phyloP scores from a whole-genome alignment of 2,329 filamentous ascomycete species.

The Fusarium nodosum region DNA sequence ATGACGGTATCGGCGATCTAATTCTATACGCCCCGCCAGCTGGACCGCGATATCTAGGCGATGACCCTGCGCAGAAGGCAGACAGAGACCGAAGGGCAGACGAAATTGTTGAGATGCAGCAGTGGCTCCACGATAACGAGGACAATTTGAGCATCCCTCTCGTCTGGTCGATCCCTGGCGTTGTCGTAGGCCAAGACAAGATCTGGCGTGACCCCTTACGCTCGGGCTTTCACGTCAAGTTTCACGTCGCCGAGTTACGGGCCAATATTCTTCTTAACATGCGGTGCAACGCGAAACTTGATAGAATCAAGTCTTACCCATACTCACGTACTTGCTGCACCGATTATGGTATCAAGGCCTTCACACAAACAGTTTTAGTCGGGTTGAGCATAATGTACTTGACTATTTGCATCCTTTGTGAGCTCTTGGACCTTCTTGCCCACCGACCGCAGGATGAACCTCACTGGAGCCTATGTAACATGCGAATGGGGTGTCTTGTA shows the following conservation, averaged over 20 bases:
- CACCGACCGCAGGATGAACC: not conserved
- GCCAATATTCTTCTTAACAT: constrained; percentile 64
- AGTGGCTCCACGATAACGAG: not conserved
- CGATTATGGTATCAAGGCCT: constrained; percentile 54
- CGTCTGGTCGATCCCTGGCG: constrained; percentile 28
- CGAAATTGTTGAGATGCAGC: constrained; percentile 15
- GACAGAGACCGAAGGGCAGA: constrained; percentile 10
- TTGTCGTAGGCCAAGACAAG: constrained; percentile 18
- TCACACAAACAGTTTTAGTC: constrained; percentile 40
- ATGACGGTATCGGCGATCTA: constrained; percentile 47
- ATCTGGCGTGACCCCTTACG: constrained; percentile 18
- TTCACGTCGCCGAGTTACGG: constrained; percentile 21
- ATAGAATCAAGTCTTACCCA: constrained; percentile 53
- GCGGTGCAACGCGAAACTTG: constrained; percentile 63
- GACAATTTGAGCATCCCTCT: constrained; percentile 24
- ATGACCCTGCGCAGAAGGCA: constrained; percentile 9
- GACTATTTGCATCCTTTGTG: constrained; percentile 14
- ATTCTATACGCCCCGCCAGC: constrained; percentile 48
- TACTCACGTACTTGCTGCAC: constrained; percentile 67
- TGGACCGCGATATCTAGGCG: constrained; percentile 36
- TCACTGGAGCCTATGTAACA: constrained; percentile 26
- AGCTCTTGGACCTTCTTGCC: not conserved
- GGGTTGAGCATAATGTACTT: constrained; percentile 27
- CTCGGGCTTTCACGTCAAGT: constrained; percentile 48
- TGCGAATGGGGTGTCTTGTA: constrained; percentile 43